These are phyloP conservation scores for Penicillium sp. DNA, from an alignment of 2,329 filamentous ascomycete genomes.

Conservation along the genomic window DNA sequence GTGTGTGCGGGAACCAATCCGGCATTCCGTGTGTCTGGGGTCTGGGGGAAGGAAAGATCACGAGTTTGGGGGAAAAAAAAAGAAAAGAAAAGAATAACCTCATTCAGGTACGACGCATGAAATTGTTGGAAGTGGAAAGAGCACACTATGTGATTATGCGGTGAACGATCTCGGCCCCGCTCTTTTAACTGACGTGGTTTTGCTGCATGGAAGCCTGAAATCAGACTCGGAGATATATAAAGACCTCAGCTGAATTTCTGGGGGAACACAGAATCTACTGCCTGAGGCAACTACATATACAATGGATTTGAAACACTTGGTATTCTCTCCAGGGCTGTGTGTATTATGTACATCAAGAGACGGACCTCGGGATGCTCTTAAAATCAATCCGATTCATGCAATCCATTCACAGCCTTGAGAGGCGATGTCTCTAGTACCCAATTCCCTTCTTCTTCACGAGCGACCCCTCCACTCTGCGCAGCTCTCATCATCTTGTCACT, in stretches of 20 bases:
- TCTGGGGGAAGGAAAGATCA: background rate
- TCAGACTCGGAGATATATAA: background rate
- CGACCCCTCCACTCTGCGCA: slow-evolving; percentile 41
- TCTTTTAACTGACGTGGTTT: slow-evolving; percentile 22
- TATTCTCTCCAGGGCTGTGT: no score
- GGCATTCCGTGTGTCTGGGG: background rate
- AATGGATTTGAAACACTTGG: background rate
- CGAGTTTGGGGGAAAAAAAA: background rate
- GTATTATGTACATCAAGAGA: slow-evolving; percentile 10
- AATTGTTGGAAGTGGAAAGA: background rate
- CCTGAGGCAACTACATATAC: background rate
- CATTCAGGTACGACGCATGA: slow-evolving; percentile 12
- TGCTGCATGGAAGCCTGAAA: slow-evolving; percentile 32
- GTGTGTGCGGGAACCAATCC: background rate
- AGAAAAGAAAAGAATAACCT: slow-evolving; percentile 11
- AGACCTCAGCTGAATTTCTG: slow-evolving; percentile 3
- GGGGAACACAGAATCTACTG: background rate
- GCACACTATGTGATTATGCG: slow-evolving; percentile 11
- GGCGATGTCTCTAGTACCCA: slow-evolving; percentile 38
- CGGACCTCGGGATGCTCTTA: no score
- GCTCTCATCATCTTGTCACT: slow-evolving; percentile 39
- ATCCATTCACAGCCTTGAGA: slow-evolving; percentile 28
- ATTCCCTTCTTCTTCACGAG: slow-evolving; percentile 41
- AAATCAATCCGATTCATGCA: slow-evolving; percentile 15
- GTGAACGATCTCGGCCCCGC: slow-evolving; percentile 15